Evolutionary conservation across 164 flowering plant genomes (phyloP), one percentile per base, ranked within the genome.

Genomic region (Amborella trichopoda): DNA sequence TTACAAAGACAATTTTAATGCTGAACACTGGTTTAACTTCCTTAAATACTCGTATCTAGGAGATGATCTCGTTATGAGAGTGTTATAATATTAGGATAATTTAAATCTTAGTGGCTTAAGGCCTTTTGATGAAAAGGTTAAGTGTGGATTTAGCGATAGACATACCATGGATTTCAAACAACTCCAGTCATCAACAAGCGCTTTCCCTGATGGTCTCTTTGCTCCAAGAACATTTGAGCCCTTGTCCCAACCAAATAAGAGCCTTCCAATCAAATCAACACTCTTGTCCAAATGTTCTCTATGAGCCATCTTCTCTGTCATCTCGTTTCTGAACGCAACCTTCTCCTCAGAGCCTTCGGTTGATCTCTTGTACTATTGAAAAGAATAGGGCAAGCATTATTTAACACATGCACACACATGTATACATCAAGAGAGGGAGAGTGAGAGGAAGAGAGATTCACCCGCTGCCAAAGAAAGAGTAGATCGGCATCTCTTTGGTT

Each of bases 401-500:
- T 30, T 30, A 30, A 30, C 10, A 30, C 10, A 37, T 5, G 5
- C 12, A 37, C 12, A 1, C 5, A 5, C 5, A 37, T 16, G 18
- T 16, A 37, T 5, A 37, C 18, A 37, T 16, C 14, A 13, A 37
- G 13, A 37, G 40, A 37, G 40, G 18, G 1, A 37, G 40, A 37
- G 6, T 14, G 40, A 37, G 1, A 37, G 16, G 37, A 33, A 17
- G 16, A 33, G 37, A 2, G n/a, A 33, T 67, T 53, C 38, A 87
- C 95, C 80, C 56, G 65, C 21, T 76, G 75, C 95, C 88, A 82
- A 21, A 91, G 39, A 68, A 68, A 87, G 45, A 73, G 63, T 57
- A 91, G 65, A 53, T 91, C 95, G 2, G 96, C 99, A 59, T 87
- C 95, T 60, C 96, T 71, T 49, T 91, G 99, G 60, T 87, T 77